These are phyloP conservation scores for Podospora conica DNA, from an alignment of 495 filamentous ascomycete genomes.

Conservation along the genomic window DNA sequence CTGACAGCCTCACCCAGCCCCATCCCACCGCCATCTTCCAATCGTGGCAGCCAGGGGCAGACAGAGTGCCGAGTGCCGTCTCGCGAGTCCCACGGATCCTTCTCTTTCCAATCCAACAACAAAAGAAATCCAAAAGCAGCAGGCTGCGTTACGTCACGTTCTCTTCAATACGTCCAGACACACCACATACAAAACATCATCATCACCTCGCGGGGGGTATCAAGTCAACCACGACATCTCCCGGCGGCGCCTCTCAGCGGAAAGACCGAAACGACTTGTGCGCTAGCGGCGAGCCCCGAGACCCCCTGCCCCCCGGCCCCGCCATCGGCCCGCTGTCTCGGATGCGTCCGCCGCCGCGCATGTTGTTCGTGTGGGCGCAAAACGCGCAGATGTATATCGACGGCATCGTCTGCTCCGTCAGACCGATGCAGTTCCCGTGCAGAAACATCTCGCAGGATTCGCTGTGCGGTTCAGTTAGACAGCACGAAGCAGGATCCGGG, in stretches of 20 bases:
- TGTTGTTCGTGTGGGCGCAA: conserved; percentile 67
- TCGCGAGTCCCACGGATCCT: too few species aligned
- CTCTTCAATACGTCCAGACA: background rate
- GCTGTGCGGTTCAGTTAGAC: conserved; percentile 35
- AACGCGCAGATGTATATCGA: conserved; percentile 75
- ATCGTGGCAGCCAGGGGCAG: background rate
- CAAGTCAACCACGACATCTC: background rate
- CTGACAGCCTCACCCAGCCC: background rate
- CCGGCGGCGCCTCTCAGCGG: conserved; percentile 29
- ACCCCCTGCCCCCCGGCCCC: conserved; percentile 27
- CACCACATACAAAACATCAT: background rate
- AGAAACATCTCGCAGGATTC: conserved; percentile 84
- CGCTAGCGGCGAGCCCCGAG: conserved; percentile 36
- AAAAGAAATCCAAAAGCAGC: background rate
- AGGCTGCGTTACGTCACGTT: background rate
- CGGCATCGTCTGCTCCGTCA: conserved; percentile 59
- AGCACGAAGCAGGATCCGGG: background rate
- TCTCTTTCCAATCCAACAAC: background rate
- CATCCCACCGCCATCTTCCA: background rate
- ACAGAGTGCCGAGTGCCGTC: background rate
- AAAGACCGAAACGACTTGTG: conserved; percentile 60
- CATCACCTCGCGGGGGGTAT: background rate
- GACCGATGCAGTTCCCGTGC: conserved; percentile 70
- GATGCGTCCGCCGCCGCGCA: conserved; percentile 58
- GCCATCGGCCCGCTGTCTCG: conserved; percentile 45